Conservation (phyloP, 2,329 filamentous ascomycete species). For the Claviceps citrina region DNA sequence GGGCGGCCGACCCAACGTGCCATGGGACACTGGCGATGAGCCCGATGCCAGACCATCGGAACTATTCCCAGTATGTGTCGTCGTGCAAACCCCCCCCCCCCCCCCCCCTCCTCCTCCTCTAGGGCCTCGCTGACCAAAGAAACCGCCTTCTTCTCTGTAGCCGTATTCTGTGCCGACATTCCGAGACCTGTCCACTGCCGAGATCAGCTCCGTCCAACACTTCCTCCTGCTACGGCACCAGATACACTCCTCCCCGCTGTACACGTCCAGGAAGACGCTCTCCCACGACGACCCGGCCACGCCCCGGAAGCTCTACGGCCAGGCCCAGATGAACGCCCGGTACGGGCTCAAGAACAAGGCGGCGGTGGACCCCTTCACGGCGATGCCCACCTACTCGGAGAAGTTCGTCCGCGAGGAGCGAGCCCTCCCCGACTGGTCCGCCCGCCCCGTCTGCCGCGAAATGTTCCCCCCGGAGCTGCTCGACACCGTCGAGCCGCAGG, state of each 20-base stretch:
- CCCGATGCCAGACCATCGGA: conserved; percentile 43
- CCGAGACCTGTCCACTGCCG: conserved; percentile 26
- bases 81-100: too few species aligned
- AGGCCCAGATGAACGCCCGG: conserved; percentile 41
- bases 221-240: conserved; percentile 42
- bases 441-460: conserved; percentile 33
- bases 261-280: conserved; percentile 37
- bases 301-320: conserved; percentile 33
- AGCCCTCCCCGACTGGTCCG: conserved; percentile 37
- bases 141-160: too few species aligned
- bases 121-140: too few species aligned
- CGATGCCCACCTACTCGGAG: conserved; percentile 42
- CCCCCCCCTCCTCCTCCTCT: neutral
- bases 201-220: conserved; percentile 32
- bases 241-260: conserved; percentile 38
- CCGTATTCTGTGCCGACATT: conserved; percentile 34
- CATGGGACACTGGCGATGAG: conserved; percentile 39
- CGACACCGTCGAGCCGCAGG: conserved; percentile 34
- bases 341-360: conserved; percentile 41
- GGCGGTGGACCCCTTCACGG: conserved; percentile 41
- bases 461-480: conserved; percentile 43
- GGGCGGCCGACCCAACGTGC: conserved; percentile 30
- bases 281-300: conserved; percentile 25
- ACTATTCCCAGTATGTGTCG: conserved; percentile 38
- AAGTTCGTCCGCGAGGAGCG: conserved; percentile 36